phyloP scores from a whole-genome alignment of 2,329 filamentous ascomycete species.

The Colletotrichum lentis region DNA sequence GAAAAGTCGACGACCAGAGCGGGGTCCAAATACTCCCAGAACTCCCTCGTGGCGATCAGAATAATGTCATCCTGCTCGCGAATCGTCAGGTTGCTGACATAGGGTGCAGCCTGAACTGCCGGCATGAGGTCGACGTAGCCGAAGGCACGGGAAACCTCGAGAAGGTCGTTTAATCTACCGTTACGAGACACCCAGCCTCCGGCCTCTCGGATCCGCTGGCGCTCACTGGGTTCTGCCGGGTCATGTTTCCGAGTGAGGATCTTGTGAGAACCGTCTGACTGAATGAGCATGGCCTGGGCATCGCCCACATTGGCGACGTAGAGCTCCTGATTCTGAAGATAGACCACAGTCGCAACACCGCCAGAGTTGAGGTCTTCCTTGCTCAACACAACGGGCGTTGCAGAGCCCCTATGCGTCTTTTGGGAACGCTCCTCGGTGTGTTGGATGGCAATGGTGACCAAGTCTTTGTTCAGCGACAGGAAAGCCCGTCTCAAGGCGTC shows the following conservation, averaged over 20 bases:
- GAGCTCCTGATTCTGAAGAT: slow-evolving; percentile 87
- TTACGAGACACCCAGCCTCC: slow-evolving; percentile 96
- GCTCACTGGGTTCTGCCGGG: slow-evolving; percentile 83
- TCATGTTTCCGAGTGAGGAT: slow-evolving; percentile 92
- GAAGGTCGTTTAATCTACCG: slow-evolving; percentile 88
- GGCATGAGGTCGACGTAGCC: slow-evolving; percentile 94
- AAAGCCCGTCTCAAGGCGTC: slow-evolving; percentile 90
- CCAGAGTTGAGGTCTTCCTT: slow-evolving; percentile 91
- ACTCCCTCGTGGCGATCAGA: slow-evolving; percentile 85
- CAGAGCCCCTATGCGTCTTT: slow-evolving; percentile 74
- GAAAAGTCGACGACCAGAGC: slow-evolving; percentile 93
- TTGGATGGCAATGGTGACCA: slow-evolving; percentile 84
- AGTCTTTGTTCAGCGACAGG: slow-evolving; percentile 88
- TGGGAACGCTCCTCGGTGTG: slow-evolving; percentile 77
- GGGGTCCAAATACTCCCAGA: slow-evolving; percentile 94
- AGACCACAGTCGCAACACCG: slow-evolving; percentile 90
- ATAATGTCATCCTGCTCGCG: slow-evolving; percentile 94
- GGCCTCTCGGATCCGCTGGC: slow-evolving; percentile 89
- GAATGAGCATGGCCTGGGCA: slow-evolving; percentile 93
- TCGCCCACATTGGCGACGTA: slow-evolving; percentile 96
- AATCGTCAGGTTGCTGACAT: slow-evolving; percentile 80
- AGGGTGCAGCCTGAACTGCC: slow-evolving; percentile 87
- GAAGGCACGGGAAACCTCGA: slow-evolving; percentile 93
- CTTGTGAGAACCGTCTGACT: slow-evolving; percentile 83
- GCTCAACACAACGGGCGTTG: slow-evolving; percentile 78